Evolutionary conservation across 495 filamentous ascomycete genomes (phyloP).

Genomic region (Penicillium silybi): DNA sequence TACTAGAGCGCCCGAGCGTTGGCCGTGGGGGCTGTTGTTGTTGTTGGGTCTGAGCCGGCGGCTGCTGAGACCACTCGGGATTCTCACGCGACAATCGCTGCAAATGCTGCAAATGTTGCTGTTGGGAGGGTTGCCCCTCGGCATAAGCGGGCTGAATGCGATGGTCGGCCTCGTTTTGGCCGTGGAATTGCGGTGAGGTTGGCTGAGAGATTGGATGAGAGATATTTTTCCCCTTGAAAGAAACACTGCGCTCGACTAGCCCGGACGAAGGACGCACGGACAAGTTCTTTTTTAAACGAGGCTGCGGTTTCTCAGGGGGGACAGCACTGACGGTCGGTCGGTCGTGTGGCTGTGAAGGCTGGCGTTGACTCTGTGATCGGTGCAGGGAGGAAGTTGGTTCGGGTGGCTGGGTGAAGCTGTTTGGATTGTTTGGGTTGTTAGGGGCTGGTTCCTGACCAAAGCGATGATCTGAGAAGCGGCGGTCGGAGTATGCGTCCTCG

Average conservation of each 20-base stretch:
- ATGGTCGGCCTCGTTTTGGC: slow-evolving; percentile 30
- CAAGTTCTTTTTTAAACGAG: slow-evolving; percentile 15
- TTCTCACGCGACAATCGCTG: slow-evolving; percentile 6
- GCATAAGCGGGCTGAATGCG: slow-evolving; percentile 9
- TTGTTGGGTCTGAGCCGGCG: slow-evolving; percentile 1
- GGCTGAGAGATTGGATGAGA: slow-evolving; percentile 23
- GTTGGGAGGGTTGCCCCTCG: slow-evolving; percentile 17
- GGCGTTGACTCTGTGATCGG: slow-evolving; percentile 32
- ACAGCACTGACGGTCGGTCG: slow-evolving; percentile 22
- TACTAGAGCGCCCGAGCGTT: slow-evolving; percentile 26
- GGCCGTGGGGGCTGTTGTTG: slow-evolving; percentile 7
- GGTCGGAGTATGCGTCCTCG: slow-evolving; percentile 19
- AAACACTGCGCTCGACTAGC: slow-evolving; percentile 21
- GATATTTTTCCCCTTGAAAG: slow-evolving; percentile 19
- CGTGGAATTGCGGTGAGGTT: slow-evolving; percentile 17
- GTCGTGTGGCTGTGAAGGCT: slow-evolving; percentile 22
- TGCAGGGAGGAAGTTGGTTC: slow-evolving; percentile 19
- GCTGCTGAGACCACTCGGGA: slow-evolving; percentile 7
- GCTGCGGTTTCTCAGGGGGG: slow-evolving; percentile 16
- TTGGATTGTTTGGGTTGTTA: background rate
- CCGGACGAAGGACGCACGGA: slow-evolving; percentile 19
- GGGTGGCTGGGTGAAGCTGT: slow-evolving; percentile 5
- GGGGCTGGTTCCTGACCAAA: slow-evolving; percentile 1
- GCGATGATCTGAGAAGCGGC: slow-evolving; percentile 9
- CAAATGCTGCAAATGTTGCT: slow-evolving; percentile 8